Percentiles rank a stretch among this genome's conserved stretches.
Evolutionary conservation across 2,329 filamentous ascomycete species (phyloP).

Genomic region (Septoria linicola): DNA sequence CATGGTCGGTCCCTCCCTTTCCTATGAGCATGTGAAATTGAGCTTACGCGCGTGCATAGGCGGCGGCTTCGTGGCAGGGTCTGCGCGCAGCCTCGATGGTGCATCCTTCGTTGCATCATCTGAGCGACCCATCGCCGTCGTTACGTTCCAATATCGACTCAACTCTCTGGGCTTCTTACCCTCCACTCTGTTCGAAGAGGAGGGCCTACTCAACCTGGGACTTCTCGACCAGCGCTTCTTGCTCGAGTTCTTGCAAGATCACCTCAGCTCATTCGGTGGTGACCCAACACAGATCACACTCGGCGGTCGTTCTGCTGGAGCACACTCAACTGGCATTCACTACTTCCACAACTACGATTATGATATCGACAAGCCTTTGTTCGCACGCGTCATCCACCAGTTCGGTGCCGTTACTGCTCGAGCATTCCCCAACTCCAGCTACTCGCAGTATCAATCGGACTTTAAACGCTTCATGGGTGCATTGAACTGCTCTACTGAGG

Average conservation of each 20-base stretch:
- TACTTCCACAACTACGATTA: slow-evolving; percentile 51
- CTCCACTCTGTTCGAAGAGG: slow-evolving; percentile 50
- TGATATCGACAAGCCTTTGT: slow-evolving; percentile 35
- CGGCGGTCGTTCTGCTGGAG: slow-evolving; percentile 54
- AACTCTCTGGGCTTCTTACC: slow-evolving; percentile 67
- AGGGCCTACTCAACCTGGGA: slow-evolving; percentile 50
- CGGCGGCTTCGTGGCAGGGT: slow-evolving; percentile 53
- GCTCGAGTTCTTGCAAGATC: slow-evolving; percentile 42
- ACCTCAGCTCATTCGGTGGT: slow-evolving; percentile 44
- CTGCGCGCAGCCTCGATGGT: slow-evolving; percentile 58
- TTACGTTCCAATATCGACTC: slow-evolving; percentile 62
- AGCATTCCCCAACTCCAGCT: slow-evolving; percentile 36
- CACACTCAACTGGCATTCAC: slow-evolving; percentile 68
- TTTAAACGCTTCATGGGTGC: slow-evolving; percentile 19
- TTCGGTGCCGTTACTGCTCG: slow-evolving; percentile 49
- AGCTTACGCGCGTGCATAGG: slow-evolving; percentile 28
- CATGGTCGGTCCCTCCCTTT: slow-evolving; percentile 44
- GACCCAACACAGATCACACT: slow-evolving; percentile 29
- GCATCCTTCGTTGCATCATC: slow-evolving; percentile 59
- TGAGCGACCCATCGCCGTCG: slow-evolving; percentile 51
- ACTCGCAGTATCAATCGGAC: slow-evolving; percentile 19
- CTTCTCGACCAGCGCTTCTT: slow-evolving; percentile 43
- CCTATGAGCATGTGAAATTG: too few relatives aligned
- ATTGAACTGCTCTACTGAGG: slow-evolving; percentile 14
- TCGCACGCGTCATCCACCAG: slow-evolving; percentile 49